Conservation (phyloP, 2,329 filamentous ascomycete genomes). For the Colletotrichum acutatum region DNA sequence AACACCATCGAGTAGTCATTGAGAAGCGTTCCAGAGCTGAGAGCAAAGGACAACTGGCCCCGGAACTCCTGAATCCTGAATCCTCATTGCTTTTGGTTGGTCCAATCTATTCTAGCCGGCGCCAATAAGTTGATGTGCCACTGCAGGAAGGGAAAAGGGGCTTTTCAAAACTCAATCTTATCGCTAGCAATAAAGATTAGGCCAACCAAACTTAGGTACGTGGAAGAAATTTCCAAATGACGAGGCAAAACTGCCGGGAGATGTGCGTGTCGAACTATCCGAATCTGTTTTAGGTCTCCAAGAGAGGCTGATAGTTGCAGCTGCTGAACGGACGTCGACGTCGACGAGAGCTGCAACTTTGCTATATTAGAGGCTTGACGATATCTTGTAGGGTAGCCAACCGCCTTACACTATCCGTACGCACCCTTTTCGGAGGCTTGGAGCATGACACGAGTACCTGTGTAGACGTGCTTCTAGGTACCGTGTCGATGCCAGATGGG, state of each 20-base stretch:
- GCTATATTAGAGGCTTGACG: neutral
- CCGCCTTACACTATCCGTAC: neutral
- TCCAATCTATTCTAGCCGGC: neutral
- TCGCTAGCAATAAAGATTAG: neutral
- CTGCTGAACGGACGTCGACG: neutral
- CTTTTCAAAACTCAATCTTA: constrained; percentile 1
- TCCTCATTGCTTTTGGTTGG: neutral
- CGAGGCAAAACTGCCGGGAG: neutral
- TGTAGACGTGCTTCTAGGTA: neutral
- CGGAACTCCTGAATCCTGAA: too few relatives aligned
- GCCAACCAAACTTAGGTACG: neutral
- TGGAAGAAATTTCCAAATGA: neutral
- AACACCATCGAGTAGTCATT: neutral
- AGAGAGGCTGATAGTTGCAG: neutral
- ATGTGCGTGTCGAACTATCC: neutral
- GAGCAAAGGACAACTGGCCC: neutral
- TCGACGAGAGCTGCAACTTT: neutral
- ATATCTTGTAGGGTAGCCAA: neutral
- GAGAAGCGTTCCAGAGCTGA: neutral
- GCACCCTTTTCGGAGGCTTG: neutral
- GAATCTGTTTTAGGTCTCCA: neutral
- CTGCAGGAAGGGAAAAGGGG: constrained; percentile 15
- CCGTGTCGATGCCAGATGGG: neutral
- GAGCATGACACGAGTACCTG: neutral
- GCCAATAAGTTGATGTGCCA: neutral